These are phyloP conservation scores for Dacryopinax primogenitus DNA, from an alignment of 768 basidiomycete genomes.

Conservation along the genomic window DNA sequence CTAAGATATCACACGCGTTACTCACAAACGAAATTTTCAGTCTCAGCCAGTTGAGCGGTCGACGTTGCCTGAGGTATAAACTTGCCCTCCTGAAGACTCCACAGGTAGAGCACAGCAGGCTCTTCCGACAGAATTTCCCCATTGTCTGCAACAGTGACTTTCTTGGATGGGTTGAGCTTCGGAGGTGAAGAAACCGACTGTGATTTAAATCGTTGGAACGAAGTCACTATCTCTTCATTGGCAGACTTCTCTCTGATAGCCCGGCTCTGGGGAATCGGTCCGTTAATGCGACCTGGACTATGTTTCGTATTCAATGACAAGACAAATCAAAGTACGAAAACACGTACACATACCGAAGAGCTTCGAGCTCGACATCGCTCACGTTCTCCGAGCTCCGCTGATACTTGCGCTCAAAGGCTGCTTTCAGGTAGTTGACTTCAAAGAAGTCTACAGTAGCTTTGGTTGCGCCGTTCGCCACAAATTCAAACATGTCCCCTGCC, in stretches of 20 bases:
- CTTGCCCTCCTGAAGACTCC: neutral
- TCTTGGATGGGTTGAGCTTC: neutral
- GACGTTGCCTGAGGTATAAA: neutral
- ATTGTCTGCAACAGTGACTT: neutral
- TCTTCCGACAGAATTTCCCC: neutral
- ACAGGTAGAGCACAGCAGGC: neutral
- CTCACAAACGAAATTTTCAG: neutral
- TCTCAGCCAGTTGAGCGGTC: neutral
- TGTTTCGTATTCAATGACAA: slow-evolving; percentile 2
- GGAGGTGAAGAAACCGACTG: neutral
- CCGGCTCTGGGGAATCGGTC: neutral
- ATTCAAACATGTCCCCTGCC: slow-evolving; percentile 87
- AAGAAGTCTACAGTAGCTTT: slow-evolving; percentile 73
- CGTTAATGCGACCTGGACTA: neutral
- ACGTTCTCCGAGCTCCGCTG: slow-evolving; percentile 55
- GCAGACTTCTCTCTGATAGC: slow-evolving; percentile 6
- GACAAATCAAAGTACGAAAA: neutral
- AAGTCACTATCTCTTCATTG: neutral
- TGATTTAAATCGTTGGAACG: neutral
- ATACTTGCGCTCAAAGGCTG: slow-evolving; percentile 93
- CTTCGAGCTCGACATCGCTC: slow-evolving; percentile 52
- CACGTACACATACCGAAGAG: slow-evolving; percentile 72
- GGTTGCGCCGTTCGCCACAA: slow-evolving; percentile 61
- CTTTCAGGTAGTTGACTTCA: slow-evolving; percentile 86
- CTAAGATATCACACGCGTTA: neutral